Percentiles rank a stretch among this genome's conserved stretches.
phyloP scores from a whole-genome alignment of 441 rosid species.

The Syzygium malaccense region DNA sequence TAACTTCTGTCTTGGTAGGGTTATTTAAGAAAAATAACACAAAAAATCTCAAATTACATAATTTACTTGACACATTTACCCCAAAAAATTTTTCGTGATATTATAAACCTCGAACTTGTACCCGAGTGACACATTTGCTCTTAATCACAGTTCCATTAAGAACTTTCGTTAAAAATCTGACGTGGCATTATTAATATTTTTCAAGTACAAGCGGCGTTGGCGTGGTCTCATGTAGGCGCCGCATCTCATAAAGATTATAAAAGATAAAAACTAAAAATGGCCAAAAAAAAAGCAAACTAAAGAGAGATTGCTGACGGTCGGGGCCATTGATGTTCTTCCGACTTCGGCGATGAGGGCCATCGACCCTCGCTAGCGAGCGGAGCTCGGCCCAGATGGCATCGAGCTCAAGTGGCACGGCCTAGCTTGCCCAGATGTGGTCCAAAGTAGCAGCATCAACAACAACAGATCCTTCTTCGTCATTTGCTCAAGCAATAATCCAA shows the following conservation, averaged over 20 bases:
- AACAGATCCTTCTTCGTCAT: neutral
- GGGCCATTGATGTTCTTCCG: accelerated
- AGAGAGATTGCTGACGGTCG: neutral
- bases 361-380: neutral
- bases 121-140: accelerated
- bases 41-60: neutral
- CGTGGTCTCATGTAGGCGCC: too few relatives aligned
- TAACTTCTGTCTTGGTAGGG: neutral
- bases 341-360: neutral
- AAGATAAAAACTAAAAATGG: too few relatives aligned
- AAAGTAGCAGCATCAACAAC: neutral
- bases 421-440: neutral
- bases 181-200: too few relatives aligned
- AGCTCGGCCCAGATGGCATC: neutral
- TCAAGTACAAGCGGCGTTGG: too few relatives aligned
- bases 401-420: neutral
- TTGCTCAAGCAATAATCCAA: neutral
- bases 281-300: too few relatives aligned
- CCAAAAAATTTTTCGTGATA: accelerated
- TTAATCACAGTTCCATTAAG: neutral
- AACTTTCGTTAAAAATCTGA: too few relatives aligned
- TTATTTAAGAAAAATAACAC: neutral
- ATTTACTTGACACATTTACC: neutral
- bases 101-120: too few relatives aligned
- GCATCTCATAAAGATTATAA: too few relatives aligned